Percentiles rank a stretch among this genome's conserved stretches.
phyloP scores from a whole-genome alignment of 2,329 filamentous ascomycete genomes.

The Ophiocordyceps camponoti-rufipedis region DNA sequence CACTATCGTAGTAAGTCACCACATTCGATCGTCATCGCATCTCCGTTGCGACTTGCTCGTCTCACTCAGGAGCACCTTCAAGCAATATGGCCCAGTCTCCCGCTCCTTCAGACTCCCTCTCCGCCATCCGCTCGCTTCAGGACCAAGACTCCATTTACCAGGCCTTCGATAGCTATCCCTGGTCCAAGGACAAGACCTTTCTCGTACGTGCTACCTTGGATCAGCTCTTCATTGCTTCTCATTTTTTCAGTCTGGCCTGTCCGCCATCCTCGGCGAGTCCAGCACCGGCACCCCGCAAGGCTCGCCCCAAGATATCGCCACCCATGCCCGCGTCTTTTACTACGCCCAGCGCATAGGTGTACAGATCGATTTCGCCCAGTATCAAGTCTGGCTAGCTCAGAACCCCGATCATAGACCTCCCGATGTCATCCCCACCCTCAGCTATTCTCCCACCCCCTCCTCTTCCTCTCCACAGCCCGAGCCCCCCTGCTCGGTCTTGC shows the following conservation, averaged over 20 bases:
- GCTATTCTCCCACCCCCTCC: neutral
- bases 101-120: neutral
- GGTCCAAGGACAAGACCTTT: slow-evolving; percentile 50
- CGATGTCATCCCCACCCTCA: slow-evolving; percentile 13
- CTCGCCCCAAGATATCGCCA: slow-evolving; percentile 38
- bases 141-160: slow-evolving; percentile 29
- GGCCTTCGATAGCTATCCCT: slow-evolving; percentile 47
- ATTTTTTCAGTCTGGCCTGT: slow-evolving; percentile 31
- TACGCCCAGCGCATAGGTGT: slow-evolving; percentile 32
- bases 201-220: slow-evolving; percentile 24
- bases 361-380: slow-evolving; percentile 45
- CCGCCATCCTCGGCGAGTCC: slow-evolving; percentile 43
- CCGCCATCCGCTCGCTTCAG: slow-evolving; percentile 20
- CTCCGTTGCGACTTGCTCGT: neutral
- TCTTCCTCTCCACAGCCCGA: neutral
- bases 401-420: slow-evolving; percentile 15
- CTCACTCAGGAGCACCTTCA: too few relatives aligned
- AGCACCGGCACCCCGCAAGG: slow-evolving; percentile 19
- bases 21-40: neutral
- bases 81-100: neutral
- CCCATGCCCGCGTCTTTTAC: slow-evolving; percentile 52
- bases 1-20: too few relatives aligned
- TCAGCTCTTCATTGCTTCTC: neutral
- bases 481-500: slow-evolving; percentile 7
- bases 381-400: slow-evolving; percentile 42